Evolutionary conservation across 768 basidiomycete species (phyloP), one percentile per base, ranked within the genome.

Genomic region (Lentinula boryana): DNA sequence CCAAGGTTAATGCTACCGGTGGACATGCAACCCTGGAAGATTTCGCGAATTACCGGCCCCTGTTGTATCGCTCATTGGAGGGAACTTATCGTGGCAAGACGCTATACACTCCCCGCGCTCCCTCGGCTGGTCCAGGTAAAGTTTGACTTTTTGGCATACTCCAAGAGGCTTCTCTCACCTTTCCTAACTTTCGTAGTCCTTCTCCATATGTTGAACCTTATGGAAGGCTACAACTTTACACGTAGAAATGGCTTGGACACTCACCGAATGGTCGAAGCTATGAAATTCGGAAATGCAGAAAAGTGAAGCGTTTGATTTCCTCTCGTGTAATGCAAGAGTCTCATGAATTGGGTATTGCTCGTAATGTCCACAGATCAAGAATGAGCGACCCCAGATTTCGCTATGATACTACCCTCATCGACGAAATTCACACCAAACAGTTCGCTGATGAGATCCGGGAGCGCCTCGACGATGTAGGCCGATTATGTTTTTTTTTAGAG

Each of bases 231-330:
- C 63, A 60, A 70, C n/a, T 52, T 63, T 1, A 72, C 74, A n/a
- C 82, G 80, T 5, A 66, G 70, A 63, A 81, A 75, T 4, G 70
- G 74, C 1, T 64, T 85, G 13, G 82, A 80, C 52, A 73, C 78
- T 6, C 89, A 90, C 69, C 75, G 87, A 23, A 68, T 86, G 8
- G 72, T 89, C 16, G 89, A 91, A 67, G 80, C 81, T 0, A 76
- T 85, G 72, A 89, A 90, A 65, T 88, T 50, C n/a, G 58, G 58
- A 5, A 50, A 50, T 35, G 58, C 58, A 4, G 35, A 40, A 38
- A 38, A 44, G 56, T 57, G 9, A 57, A 15, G 10, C 6, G 0
- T 13, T 27, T 40, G 16, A 1, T 38, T 9, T 15, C 16, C 13
- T 4, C 7, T 41, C 16, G 32, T 56, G 5, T 41, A 40, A 18